These are phyloP conservation scores for Monosiga brevicollis DNA, from an alignment of 78 protist genomes.

Conservation along the genomic window DNA sequence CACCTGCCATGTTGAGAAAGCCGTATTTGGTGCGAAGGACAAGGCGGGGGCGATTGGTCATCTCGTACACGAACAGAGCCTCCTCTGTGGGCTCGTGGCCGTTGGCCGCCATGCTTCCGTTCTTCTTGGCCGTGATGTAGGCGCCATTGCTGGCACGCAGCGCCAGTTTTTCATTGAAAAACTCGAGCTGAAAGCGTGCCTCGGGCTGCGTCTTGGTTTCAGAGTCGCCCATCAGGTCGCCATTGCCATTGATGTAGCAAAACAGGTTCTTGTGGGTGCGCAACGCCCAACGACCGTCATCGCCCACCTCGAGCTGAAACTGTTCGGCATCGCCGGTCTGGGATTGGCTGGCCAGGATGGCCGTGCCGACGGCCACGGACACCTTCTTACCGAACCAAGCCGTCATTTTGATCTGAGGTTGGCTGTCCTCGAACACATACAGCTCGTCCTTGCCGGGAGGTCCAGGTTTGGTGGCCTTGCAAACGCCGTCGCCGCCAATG, in stretches of 20 bases:
- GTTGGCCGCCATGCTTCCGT: neutral
- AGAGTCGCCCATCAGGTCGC: neutral
- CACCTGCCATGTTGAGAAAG: neutral
- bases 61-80: neutral
- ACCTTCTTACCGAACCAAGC: neutral
- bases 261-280: constrained; percentile 4
- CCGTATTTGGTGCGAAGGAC: constrained; percentile 15
- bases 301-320: constrained; percentile 3
- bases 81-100: neutral
- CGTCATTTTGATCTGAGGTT: neutral
- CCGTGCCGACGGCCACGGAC: neutral
- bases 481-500: neutral
- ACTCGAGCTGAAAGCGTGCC: neutral
- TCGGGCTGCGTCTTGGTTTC: neutral
- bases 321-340: neutral
- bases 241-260: neutral
- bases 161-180: neutral
- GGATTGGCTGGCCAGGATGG: neutral
- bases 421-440: constrained; percentile 5
- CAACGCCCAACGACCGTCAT: neutral
- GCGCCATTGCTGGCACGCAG: neutral
- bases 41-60: constrained; percentile 11
- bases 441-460: constrained; percentile 18
- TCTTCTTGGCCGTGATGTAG: neutral
- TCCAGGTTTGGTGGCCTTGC: neutral